phyloP scores from a whole-genome alignment of 352 stramenopile species.

The Phytopythium sindhum region DNA sequence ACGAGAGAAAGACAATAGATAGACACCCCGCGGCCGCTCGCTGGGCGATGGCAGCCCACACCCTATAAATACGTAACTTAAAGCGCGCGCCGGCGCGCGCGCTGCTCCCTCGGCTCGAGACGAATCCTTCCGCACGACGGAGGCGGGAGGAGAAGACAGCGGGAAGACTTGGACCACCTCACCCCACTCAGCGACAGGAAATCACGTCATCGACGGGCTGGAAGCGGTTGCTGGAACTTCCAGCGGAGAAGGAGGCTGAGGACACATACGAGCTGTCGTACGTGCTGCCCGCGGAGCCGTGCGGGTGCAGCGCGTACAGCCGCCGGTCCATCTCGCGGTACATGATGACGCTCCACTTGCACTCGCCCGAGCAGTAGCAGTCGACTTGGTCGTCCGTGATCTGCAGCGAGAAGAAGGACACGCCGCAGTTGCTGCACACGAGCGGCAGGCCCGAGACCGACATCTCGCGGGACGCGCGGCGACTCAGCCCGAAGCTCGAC shows the following conservation, averaged over 20 bases:
- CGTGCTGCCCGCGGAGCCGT: constrained; percentile 14
- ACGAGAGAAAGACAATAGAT: constrained; percentile 4
- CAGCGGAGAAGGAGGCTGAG: constrained; percentile 5
- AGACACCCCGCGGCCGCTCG: constrained; percentile 2
- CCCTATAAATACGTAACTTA: constrained; percentile 11
- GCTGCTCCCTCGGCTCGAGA: background rate
- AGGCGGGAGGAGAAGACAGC: background rate
- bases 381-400: constrained; percentile 60
- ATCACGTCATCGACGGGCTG: constrained; percentile 29
- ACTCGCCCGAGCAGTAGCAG: constrained; percentile 85
- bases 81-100: background rate
- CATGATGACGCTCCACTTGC: constrained; percentile 89
- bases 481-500: constrained; percentile 13
- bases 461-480: constrained; percentile 7
- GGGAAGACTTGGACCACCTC: background rate
- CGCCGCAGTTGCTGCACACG: constrained; percentile 78
- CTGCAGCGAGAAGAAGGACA: constrained; percentile 80
- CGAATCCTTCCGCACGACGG: background rate
- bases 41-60: background rate
- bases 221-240: constrained; percentile 18
- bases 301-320: constrained; percentile 44
- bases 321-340: constrained; percentile 79
- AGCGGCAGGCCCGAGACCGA: constrained; percentile 66
- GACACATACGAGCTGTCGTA: constrained; percentile 23
- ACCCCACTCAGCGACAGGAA: constrained; percentile 21